phyloP scores from a whole-genome alignment of 2,329 filamentous ascomycete genomes.

The Cryphonectria japonica region DNA sequence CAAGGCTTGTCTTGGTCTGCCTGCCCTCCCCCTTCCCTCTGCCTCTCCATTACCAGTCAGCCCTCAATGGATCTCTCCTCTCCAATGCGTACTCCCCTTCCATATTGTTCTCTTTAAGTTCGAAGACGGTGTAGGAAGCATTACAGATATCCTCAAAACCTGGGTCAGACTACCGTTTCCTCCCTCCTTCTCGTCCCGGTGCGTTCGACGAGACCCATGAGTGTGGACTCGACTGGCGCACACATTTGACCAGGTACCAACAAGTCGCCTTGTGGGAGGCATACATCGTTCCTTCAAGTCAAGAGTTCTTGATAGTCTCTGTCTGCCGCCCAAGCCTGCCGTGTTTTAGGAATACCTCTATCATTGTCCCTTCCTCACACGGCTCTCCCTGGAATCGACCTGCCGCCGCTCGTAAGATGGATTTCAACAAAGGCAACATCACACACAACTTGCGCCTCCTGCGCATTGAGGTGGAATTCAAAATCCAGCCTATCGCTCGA shows the following conservation, averaged over 20 bases:
- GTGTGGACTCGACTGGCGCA: background rate
- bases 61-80: background rate
- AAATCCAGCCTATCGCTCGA: slow-evolving; percentile 4
- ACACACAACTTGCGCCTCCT: slow-evolving; percentile 13
- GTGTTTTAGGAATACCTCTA: no score
- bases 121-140: background rate
- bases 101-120: background rate
- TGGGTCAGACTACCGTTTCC: background rate
- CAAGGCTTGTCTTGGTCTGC: background rate
- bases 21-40: background rate
- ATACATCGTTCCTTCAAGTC: background rate
- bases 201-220: background rate
- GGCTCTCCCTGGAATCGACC: background rate
- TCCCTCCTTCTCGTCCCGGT: background rate
- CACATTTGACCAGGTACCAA: background rate
- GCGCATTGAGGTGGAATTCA: slow-evolving; percentile 6
- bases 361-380: background rate
- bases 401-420: background rate
- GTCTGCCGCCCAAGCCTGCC: background rate
- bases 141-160: background rate
- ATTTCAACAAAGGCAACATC: background rate
- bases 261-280: background rate
- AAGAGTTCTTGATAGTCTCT: background rate
- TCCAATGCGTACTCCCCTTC: background rate
- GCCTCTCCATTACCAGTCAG: background rate